Evolutionary conservation across 2,329 filamentous ascomycete genomes (phyloP).

Genomic region (Dendrostoma leiphaemia): DNA sequence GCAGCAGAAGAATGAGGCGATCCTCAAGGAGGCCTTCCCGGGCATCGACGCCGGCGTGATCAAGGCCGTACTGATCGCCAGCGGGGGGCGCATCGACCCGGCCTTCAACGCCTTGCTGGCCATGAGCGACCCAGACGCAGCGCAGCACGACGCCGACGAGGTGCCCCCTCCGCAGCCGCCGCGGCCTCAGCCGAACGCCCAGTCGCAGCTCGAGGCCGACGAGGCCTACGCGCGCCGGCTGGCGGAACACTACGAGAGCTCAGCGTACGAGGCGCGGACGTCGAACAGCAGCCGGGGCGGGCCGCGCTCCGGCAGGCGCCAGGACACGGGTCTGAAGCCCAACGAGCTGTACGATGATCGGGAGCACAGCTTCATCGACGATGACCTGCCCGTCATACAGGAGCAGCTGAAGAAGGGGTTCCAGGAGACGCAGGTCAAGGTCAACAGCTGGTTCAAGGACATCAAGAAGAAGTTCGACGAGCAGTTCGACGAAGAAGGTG

Average conservation of each 20-base stretch:
- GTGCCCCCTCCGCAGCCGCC: slow-evolving; percentile 69
- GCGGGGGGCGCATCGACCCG: slow-evolving; percentile 82
- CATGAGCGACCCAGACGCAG: slow-evolving; percentile 77
- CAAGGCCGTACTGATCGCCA: slow-evolving; percentile 84
- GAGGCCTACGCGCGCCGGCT: slow-evolving; percentile 90
- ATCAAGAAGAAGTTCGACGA: slow-evolving; percentile 94
- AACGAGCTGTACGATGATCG: slow-evolving; percentile 63
- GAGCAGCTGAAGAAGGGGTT: slow-evolving; percentile 95
- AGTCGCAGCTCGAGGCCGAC: slow-evolving; percentile 84
- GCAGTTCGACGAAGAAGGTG: slow-evolving; percentile 72
- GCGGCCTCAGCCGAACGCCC: slow-evolving; percentile 46
- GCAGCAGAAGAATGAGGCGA: slow-evolving; percentile 80
- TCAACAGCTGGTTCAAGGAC: slow-evolving; percentile 89
- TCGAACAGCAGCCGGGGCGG: slow-evolving; percentile 37
- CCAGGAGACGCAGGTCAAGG: slow-evolving; percentile 85
- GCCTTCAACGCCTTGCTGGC: slow-evolving; percentile 92
- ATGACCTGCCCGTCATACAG: slow-evolving; percentile 89
- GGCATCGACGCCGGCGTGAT: slow-evolving; percentile 76
- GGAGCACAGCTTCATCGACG: slow-evolving; percentile 91
- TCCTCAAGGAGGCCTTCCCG: slow-evolving; percentile 91
- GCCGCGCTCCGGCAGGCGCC: slow-evolving; percentile 37
- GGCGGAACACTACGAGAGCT: slow-evolving; percentile 81
- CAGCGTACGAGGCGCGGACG: slow-evolving; percentile 57
- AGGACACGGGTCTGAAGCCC: slow-evolving; percentile 51
- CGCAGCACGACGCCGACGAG: slow-evolving; percentile 52